phyloP scores from a whole-genome alignment of 1,284 basidiomycete species.

The Psilocybe mexicana region DNA sequence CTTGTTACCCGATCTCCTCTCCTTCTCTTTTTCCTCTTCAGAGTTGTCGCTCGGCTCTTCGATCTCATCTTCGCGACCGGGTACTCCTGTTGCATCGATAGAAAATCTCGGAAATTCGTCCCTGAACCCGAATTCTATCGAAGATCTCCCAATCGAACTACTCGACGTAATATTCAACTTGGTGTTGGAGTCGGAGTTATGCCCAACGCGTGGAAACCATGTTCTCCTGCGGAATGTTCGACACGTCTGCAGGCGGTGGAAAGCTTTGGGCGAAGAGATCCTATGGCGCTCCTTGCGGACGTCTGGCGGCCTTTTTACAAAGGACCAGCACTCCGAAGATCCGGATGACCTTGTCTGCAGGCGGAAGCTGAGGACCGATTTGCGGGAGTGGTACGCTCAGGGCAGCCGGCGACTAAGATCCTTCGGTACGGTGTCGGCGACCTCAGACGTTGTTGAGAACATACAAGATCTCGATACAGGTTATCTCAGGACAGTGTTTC shows the following conservation, averaged over 20 bases:
- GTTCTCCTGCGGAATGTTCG: not conserved
- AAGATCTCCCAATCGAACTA: not conserved
- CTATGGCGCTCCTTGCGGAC: not conserved
- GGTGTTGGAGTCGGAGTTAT: not conserved
- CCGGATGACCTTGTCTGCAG: no score
- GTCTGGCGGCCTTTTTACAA: not conserved
- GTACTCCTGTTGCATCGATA: no score
- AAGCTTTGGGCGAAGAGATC: not conserved
- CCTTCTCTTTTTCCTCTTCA: no score
- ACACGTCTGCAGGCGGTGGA: not conserved
- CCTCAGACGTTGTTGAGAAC: not conserved
- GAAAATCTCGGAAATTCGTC: no score
- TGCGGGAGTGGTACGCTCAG: not conserved
- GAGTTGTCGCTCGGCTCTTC: no score
- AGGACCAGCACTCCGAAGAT: no score
- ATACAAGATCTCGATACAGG: not conserved
- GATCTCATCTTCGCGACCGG: no score
- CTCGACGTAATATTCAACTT: not conserved
- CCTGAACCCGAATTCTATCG: not conserved
- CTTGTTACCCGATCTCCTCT: no score
- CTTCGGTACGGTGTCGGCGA: not conserved
- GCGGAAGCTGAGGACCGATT: no score
- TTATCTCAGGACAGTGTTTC: not conserved
- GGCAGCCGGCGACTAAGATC: not conserved
- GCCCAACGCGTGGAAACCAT: not conserved